Evolutionary conservation across 1,284 basidiomycete genomes (phyloP), one percentile per base, ranked within the genome.

Genomic region (Austroboletus novae-zelandiae): DNA sequence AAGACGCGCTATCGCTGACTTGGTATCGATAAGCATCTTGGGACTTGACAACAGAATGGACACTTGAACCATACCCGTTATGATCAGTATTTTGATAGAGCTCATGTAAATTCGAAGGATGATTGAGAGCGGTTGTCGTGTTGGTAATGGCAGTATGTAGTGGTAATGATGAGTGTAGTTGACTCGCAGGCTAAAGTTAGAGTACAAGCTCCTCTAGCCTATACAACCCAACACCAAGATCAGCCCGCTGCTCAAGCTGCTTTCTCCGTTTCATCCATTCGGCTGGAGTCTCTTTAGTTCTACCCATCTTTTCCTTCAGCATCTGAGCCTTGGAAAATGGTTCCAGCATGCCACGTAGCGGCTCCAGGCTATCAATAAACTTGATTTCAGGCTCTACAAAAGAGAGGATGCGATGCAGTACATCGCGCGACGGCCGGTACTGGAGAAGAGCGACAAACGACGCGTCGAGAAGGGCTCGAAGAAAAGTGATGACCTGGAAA

Each of bases 1-100:
- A 56, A 9, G 79, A 74, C 3, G 81, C 85, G 9, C 83, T 85
- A 65, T 89, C 86, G 67, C 87, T 89, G 47, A 89, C 87, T 85
- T 51, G 27, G 11, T 7, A 8, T 13, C 25, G 18, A 31, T 66
- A 36, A 66, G 54, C 29, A 27, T 13, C 34, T 15, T 41, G 37
- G 17, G 25, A 14, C 10, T 14, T 37, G 29, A 32, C 25, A 30
- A 11, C 14, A 4, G 40, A 40, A 9, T 10, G 2, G 20, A 5
- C 20, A 23, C 4, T 23, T 23, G 20, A 31, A 47, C 11, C 45
- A 34, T 54, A 66, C 64, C 66, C 55, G 64, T 66, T 34, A 66
- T 52, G 47, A 66, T 43, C 17, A 58, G 48, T 23, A 65, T 45
- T 43, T 36, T 68, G 45, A 60, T 50, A 9, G 57, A 48, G 35